Percentiles rank a stretch among this genome's conserved stretches.
These are phyloP conservation scores for Coemansia sp. DNA, from an alignment of 192 early-diverging fungal genomes.

Conservation along the genomic window DNA sequence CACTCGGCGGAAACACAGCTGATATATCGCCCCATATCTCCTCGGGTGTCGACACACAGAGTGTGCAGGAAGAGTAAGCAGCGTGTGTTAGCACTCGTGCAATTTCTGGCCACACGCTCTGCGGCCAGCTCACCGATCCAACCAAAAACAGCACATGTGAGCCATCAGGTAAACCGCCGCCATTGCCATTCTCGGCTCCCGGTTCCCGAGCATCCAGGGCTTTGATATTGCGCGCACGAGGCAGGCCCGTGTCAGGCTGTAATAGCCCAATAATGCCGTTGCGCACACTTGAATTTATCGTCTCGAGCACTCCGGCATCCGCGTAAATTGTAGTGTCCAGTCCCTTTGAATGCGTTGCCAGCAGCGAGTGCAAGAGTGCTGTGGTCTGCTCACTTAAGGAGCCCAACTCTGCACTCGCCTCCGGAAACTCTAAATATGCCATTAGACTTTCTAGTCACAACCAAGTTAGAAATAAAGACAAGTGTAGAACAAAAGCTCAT, in stretches of 20 bases:
- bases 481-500: neutral
- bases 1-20: constrained; percentile 14
- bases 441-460: neutral
- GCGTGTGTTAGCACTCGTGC: neutral
- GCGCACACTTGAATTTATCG: constrained; percentile 18
- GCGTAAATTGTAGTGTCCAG: constrained; percentile 47
- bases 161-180: constrained; percentile 16
- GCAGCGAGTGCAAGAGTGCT: constrained; percentile 5
- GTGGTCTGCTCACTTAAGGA: constrained; percentile 17
- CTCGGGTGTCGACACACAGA: constrained; percentile 32
- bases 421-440: neutral
- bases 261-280: constrained; percentile 29
- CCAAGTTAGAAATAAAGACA: neutral
- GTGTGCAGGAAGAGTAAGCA: constrained; percentile 20
- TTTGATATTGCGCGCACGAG: constrained; percentile 26
- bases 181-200: neutral
- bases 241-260: neutral
- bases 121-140: constrained; percentile 29
- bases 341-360: constrained; percentile 30
- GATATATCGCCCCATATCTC: constrained; percentile 31
- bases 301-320: constrained; percentile 26
- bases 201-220: neutral
- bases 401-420: neutral
- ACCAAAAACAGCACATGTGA: constrained; percentile 41
- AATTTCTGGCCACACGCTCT: constrained; percentile 20